phyloP scores from a whole-genome alignment of 1,139 yeast species.

The Kodamaea fungicola region DNA sequence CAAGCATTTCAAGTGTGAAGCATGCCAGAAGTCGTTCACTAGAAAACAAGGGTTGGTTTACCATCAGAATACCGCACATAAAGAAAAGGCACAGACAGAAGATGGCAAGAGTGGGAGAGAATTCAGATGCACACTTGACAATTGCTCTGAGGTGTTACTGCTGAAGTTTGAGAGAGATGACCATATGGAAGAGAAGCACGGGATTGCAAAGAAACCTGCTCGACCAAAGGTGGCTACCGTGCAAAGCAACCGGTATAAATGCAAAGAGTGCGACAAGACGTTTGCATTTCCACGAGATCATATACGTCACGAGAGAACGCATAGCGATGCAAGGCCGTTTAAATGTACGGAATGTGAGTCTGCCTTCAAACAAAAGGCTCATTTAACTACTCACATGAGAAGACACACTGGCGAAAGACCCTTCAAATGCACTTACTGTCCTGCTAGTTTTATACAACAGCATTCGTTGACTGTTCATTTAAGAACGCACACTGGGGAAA shows the following conservation, averaged over 20 bases:
- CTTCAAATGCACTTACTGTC: slow-evolving; percentile 64
- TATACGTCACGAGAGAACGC: slow-evolving; percentile 21
- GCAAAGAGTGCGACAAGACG: slow-evolving; percentile 9
- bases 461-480: slow-evolving; percentile 67
- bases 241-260: slow-evolving; percentile 5
- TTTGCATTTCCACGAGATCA: slow-evolving; percentile 21
- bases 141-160: slow-evolving; percentile 10
- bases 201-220: slow-evolving; percentile 1
- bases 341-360: slow-evolving; percentile 19
- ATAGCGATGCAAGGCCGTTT: slow-evolving; percentile 25
- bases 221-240: slow-evolving; percentile 11
- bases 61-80: slow-evolving; percentile 11
- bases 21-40: slow-evolving; percentile 12
- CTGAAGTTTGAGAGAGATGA: slow-evolving; percentile 6
- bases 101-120: slow-evolving; percentile 6
- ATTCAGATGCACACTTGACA: slow-evolving; percentile 10
- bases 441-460: slow-evolving; percentile 65
- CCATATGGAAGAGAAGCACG: slow-evolving; percentile 9
- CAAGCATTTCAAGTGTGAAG: slow-evolving; percentile 8
- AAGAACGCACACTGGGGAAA: slow-evolving; percentile 85
- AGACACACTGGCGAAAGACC: slow-evolving; percentile 86
- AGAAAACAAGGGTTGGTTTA: slow-evolving; percentile 10
- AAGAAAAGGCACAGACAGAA: slow-evolving; percentile 5
- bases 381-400: slow-evolving; percentile 78
- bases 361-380: slow-evolving; percentile 79